Percentiles rank a stretch among this genome's conserved stretches.
Conservation (phyloP, 805 yeast species). For the Metschnikowia cubensis region DNA sequence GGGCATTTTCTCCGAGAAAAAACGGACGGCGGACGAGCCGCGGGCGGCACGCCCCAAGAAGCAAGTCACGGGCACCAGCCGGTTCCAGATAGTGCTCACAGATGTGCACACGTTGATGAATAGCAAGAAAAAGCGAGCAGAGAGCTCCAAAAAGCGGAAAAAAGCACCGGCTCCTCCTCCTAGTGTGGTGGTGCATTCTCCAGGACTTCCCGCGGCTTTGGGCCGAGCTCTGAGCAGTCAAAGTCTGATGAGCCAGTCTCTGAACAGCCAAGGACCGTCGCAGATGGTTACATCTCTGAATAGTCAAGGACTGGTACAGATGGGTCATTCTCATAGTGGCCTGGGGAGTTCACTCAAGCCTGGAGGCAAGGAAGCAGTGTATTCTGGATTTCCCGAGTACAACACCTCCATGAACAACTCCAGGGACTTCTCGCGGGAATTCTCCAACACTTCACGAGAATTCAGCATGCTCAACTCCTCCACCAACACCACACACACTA, state of each 20-base stretch:
- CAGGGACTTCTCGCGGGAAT: constrained; percentile 1
- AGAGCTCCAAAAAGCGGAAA: constrained; percentile 4
- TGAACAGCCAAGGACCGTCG: not conserved
- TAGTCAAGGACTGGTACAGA: not conserved
- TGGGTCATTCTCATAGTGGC: not conserved
- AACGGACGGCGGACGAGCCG: constrained; percentile 6
- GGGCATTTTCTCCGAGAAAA: constrained; percentile 37
- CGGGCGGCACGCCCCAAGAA: constrained; percentile 11
- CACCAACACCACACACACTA: constrained; percentile 27
- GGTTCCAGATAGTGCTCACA: constrained; percentile 20
- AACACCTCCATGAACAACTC: constrained; percentile 17
- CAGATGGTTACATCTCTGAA: not conserved
- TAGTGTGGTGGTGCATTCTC: not conserved
- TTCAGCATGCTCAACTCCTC: constrained; percentile 25
- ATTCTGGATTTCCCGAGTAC: constrained; percentile 12
- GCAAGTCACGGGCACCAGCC: constrained; percentile 10
- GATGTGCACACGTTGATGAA: constrained; percentile 22
- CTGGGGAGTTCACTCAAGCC: not conserved
- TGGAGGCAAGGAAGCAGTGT: not conserved
- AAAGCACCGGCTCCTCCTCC: not conserved
- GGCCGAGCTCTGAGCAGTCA: not conserved
- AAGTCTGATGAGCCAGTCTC: not conserved
- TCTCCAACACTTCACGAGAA: constrained; percentile 22
- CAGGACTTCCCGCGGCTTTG: not conserved
- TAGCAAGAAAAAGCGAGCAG: constrained; percentile 15